Percentiles rank a stretch among this genome's conserved stretches.
phyloP scores from a whole-genome alignment of 192 early-diverging fungal genomes.

The Rhizophagus clarus region DNA sequence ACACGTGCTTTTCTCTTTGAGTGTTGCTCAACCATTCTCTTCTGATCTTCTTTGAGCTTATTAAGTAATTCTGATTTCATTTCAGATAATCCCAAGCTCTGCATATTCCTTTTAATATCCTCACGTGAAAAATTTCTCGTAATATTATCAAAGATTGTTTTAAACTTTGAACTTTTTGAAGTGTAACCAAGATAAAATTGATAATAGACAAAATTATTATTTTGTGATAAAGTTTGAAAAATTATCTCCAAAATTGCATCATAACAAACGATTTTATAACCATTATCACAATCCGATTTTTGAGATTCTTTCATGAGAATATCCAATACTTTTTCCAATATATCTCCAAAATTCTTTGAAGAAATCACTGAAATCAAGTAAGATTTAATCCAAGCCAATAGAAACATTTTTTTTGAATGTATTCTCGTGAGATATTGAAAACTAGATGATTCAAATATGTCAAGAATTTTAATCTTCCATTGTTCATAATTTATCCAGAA shows the following conservation, averaged over 20 bases:
- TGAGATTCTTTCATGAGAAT: not conserved
- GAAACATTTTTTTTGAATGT: too few species aligned
- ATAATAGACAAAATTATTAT: not conserved
- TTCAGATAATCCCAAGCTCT: not conserved
- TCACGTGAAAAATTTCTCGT: not conserved
- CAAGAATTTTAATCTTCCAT: too few species aligned
- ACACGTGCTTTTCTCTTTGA: not conserved
- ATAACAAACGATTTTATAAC: not conserved
- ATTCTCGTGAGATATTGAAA: too few species aligned
- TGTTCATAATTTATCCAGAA: too few species aligned
- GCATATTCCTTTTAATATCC: not conserved
- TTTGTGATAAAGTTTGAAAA: not conserved
- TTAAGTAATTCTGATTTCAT: not conserved
- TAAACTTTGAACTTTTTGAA: not conserved
- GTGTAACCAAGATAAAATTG: not conserved
- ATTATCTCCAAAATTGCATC: not conserved
- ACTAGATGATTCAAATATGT: too few species aligned
- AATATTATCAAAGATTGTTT: not conserved
- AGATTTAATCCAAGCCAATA: too few species aligned
- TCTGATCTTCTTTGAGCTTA: not conserved
- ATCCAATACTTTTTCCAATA: too few species aligned
- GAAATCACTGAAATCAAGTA: too few species aligned
- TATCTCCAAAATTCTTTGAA: too few species aligned
- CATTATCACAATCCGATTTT: not conserved
- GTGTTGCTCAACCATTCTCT: not conserved